Percentiles rank a stretch among this genome's conserved stretches.
phyloP scores from a whole-genome alignment of 495 filamentous ascomycete species.

The Penicillium cosmopolitanum region DNA sequence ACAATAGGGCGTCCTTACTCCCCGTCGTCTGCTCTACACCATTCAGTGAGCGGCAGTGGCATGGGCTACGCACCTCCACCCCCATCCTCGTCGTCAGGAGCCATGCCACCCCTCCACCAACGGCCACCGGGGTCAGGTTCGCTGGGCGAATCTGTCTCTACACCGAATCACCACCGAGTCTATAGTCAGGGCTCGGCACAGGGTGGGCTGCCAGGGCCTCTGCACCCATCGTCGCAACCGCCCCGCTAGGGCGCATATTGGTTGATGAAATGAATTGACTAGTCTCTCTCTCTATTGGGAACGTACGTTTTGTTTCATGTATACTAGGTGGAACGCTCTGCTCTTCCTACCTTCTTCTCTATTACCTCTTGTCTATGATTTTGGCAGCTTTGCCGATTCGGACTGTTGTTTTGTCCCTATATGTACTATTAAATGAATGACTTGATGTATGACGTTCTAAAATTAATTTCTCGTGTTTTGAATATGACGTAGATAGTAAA shows the following conservation, averaged over 20 bases:
- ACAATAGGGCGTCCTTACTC: constrained; percentile 46
- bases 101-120: constrained; percentile 38
- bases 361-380: constrained; percentile 11
- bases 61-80: constrained; percentile 41
- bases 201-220: constrained; percentile 31
- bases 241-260: constrained; percentile 28
- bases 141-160: constrained; percentile 27
- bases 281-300: background rate
- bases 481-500: too few species aligned
- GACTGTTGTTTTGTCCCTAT: constrained; percentile 14
- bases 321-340: background rate
- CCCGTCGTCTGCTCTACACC: constrained; percentile 42
- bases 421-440: constrained; percentile 35
- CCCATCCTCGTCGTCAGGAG: constrained; percentile 24
- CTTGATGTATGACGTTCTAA: constrained; percentile 20
- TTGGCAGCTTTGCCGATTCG: constrained; percentile 5
- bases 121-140: constrained; percentile 36
- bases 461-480: background rate
- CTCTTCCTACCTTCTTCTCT: constrained; percentile 3
- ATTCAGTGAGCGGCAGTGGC: constrained; percentile 30
- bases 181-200: constrained; percentile 46
- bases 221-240: constrained; percentile 36
- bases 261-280: background rate
- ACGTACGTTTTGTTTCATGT: background rate
- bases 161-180: constrained; percentile 43